Conservation (phyloP, 1,284 basidiomycete species). For the Austroboletus niveus region DNA sequence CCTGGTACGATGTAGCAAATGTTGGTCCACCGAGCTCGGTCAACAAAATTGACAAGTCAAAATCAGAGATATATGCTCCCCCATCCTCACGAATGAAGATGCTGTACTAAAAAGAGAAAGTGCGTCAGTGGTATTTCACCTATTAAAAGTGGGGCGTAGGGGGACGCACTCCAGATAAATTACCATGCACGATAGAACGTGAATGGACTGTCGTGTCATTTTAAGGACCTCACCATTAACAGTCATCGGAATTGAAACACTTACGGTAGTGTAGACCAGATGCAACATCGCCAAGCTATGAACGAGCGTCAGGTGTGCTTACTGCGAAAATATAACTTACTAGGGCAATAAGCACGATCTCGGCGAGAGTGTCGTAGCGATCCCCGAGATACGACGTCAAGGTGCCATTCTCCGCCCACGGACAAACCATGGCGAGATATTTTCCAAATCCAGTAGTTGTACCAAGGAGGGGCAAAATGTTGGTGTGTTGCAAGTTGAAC, state of each 20-base stretch:
- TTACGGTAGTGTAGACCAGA: constrained; percentile 23
- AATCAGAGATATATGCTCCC: constrained; percentile 14
- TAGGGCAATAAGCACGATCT: no score
- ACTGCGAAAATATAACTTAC: no score
- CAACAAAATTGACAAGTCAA: constrained; percentile 19
- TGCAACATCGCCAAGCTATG: constrained; percentile 11
- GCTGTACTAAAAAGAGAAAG: constrained; percentile 15
- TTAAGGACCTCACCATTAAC: background rate
- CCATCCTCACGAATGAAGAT: constrained; percentile 11
- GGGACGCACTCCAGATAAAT: constrained; percentile 22
- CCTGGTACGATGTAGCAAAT: constrained; percentile 13
- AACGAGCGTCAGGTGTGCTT: no score
- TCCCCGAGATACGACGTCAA: constrained; percentile 17
- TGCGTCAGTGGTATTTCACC: background rate
- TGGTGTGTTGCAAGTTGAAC: constrained; percentile 14
- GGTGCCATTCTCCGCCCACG: constrained; percentile 23
- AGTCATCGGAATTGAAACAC: background rate
- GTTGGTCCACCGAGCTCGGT: constrained; percentile 15
- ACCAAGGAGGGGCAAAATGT: constrained; percentile 21
- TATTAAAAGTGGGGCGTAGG: background rate
- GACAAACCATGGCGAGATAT: constrained; percentile 24
- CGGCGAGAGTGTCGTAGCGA: background rate
- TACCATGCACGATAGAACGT: constrained; percentile 13
- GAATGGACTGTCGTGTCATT: constrained; percentile 20
- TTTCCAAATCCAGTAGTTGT: constrained; percentile 19